Evolutionary conservation across 2,329 filamentous ascomycete species (phyloP), one percentile per base, ranked within the genome.

Genomic region (Fusarium chaquense): DNA sequence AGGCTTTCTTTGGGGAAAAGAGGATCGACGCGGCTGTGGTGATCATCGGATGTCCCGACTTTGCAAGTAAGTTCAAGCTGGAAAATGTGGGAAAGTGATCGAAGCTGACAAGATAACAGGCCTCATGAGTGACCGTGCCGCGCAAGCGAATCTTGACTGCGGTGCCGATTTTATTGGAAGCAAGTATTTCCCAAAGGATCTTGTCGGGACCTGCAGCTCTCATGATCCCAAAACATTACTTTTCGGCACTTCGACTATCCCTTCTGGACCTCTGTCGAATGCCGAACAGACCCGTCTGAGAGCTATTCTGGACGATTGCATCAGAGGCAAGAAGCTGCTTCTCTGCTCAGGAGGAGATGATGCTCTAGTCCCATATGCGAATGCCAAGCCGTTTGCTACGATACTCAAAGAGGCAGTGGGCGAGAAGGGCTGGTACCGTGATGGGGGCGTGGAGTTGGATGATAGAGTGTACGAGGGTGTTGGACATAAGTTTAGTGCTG

Each of bases 21-120:
- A 87, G 94, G 68, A 87, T 98, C 58, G 90, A 86, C n/a, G 90
- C 92, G 0, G 94, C 88, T 1, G 89, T 97, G 10, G 85, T 92
- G 4, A 86, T 97, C 26, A 92, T 98, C 55, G 96, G 95, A 2
- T 97, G 94, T 78, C 93, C 94, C 1, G 95, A 99, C 79, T 97
- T 93, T 74, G 88, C 90, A 68, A 84, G 92, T 89, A 73, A 81
- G 78, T 40, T 30, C 6, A 28, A 13, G 3, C 2, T 30, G 10
- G 6, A 18, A 30, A 18, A 4, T 9, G 18, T 18, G n/a, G 13
- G 5, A 38, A 15, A 7, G 12, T 7, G 11, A 16, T 10, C 11
- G n/a, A 26, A 43, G 20, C 53, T 71, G 24, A 45, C 38, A 24
- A 28, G 9, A 22, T 40, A 16, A 35, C 10, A 86, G 85, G 78